These are phyloP conservation scores for Xylaria cubensis DNA, from an alignment of 495 filamentous ascomycete species.

Conservation along the genomic window DNA sequence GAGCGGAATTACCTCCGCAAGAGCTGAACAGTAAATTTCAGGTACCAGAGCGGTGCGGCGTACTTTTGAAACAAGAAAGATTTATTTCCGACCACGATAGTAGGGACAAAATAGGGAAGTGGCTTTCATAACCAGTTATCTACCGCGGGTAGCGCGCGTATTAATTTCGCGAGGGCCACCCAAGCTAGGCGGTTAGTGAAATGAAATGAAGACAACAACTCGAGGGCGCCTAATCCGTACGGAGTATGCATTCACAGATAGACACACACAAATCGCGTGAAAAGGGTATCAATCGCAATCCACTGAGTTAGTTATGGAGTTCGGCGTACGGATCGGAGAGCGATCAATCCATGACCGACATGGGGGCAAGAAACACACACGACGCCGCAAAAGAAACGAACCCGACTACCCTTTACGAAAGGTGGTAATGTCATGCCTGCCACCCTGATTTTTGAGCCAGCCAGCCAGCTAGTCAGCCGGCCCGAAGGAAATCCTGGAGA, in stretches of 20 bases:
- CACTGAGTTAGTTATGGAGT: neutral
- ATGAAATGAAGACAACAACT: neutral
- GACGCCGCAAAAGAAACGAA: neutral
- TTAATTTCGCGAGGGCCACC: neutral
- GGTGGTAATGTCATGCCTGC: neutral
- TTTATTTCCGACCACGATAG: neutral
- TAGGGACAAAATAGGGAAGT: neutral
- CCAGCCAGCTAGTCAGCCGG: neutral
- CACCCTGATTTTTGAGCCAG: neutral
- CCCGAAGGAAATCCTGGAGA: neutral
- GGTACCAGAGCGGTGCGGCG: neutral
- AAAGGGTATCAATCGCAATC: neutral
- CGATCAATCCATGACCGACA: neutral
- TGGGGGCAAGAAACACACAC: neutral
- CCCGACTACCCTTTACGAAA: neutral
- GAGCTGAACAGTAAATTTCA: neutral
- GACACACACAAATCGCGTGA: neutral
- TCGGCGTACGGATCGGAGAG: neutral
- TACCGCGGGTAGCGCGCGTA: slow-evolving; percentile 10
- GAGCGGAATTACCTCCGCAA: neutral
- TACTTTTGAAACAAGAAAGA: neutral
- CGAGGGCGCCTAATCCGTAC: neutral
- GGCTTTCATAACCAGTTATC: neutral
- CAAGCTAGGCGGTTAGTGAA: neutral
- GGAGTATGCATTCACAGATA: neutral